Evolutionary conservation across 2,329 filamentous ascomycete species (phyloP), one percentile per base, ranked within the genome.

Genomic region (Xylaria sp.): DNA sequence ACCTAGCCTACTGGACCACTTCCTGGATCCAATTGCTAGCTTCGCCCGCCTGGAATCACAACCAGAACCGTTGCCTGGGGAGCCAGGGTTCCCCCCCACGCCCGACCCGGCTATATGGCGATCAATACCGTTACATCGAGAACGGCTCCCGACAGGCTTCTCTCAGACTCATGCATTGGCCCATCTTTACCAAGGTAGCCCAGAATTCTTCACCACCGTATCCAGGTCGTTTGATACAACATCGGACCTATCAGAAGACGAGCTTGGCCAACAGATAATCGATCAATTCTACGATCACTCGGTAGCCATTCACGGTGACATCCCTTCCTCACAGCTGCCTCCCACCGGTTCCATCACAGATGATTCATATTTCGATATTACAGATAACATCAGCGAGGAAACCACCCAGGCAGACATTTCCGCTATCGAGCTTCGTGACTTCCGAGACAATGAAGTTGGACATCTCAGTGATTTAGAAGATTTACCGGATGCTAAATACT

Each of bases 221-320:
- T 75, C 78, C 27, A 67, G 80, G 11, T 79, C 79, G 5, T 67
- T 74, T 31, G 68, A 71, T 9, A 63, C 67, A 10, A 40, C 58
- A n/a, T 68, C 67, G 8, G 64, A 62, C 25, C 63, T 70, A 1
- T 62, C 68, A 21, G 66, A 70, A 17, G 74, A 77, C 48, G 78
- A 79, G 8, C 73, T 72, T 3, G 74, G 64, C 51, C 65, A 74
- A 27, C 72, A 78, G 17, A 64, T 80, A 0, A 75, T 88, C 3
- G 83, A 85, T 3, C 83, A 88, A 58, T 96, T 95, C 73, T 90
- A 92, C 69, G 86, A 95, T 65, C 87, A 94, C 70, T 95, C 92
- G 0, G 83, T 96, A 49, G 85, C 87, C 1, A 78, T 89, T 13
- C 87, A 96, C 72, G 83, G 91, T 64, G 84, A 87, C 13, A 75